Evolutionary conservation across 148 eudicot species (phyloP), one percentile per base, ranked within the genome.

Genomic region (Cornus controversa): DNA sequence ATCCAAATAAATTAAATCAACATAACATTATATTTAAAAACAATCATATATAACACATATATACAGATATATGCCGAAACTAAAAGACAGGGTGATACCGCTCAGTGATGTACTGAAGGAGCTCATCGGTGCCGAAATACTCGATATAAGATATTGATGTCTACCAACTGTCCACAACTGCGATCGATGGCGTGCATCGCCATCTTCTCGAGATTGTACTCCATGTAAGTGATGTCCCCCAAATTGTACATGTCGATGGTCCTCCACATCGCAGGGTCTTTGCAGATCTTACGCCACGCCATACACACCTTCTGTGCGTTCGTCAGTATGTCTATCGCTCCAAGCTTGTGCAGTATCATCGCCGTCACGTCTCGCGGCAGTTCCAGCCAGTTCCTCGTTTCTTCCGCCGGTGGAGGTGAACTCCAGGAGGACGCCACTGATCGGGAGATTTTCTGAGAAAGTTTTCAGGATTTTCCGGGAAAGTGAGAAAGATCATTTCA

Each of bases 211-310:
- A 75, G 50, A 71, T 70, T 77, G 18, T 16, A 63, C 1, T 18
- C 26, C 78, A 71, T 78, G 0, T 42, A 68, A 8, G 6, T 4
- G 45, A 40, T 7, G 45, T 79, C 84, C 1, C 69, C 80, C 0
- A 29, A 14, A 40, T 77, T 76, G 69, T 60, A 71, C 81, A 91
- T 76, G 26, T 83, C 75, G 37, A 90, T 80, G 22, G 80, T 22
- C 36, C 84, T 85, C 96, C 96, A 92, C 81, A 88, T 76, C 6
- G 86, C 71, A 2, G 96, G 91, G 37, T 92, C 97, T 69, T 84
- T 87, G 78, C 92, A 88, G n/a, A 87, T 28, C 63, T 66, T 79
- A 69, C 90, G 82, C 96, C 96, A 92, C 23, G 71, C 70, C 67
- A 77, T 90, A 70, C 96, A 90, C 16, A 92, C 93, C 22, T 85